These are phyloP conservation scores for Verticillium tricorpus DNA, from an alignment of 2,329 filamentous ascomycete species.

Conservation along the genomic window DNA sequence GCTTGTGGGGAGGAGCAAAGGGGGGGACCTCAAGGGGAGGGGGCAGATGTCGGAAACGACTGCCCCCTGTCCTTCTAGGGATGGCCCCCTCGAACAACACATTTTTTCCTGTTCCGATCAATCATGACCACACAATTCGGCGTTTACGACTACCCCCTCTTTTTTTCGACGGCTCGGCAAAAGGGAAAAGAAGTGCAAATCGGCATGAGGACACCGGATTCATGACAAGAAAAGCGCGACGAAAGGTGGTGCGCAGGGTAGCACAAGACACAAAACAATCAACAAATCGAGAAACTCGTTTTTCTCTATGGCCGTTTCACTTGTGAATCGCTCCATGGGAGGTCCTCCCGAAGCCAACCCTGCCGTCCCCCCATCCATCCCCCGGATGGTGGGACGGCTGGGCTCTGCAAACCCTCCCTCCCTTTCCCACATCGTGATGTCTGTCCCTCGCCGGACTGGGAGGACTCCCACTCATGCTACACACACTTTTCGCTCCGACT, in stretches of 20 bases:
- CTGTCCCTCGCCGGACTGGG: too few relatives aligned
- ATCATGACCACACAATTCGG: background rate
- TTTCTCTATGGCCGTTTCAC: conserved; percentile 73
- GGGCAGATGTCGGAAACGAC: background rate
- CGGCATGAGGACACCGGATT: background rate
- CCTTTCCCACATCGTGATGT: too few relatives aligned
- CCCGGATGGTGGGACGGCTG: background rate
- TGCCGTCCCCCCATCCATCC: background rate
- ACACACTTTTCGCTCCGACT: too few relatives aligned
- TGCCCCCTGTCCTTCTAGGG: background rate
- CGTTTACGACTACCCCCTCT: background rate
- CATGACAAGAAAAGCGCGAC: background rate
- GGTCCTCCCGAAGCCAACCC: conserved; percentile 60
- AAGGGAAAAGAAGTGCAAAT: background rate
- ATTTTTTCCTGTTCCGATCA: background rate
- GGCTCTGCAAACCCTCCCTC: too few relatives aligned
- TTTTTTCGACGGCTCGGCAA: background rate
- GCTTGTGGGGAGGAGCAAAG: conserved; percentile 4
- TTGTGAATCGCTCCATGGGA: conserved; percentile 73
- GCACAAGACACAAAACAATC: conserved; percentile 17
- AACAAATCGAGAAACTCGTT: conserved; percentile 35
- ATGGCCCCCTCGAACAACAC: background rate
- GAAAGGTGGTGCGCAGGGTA: conserved; percentile 1
- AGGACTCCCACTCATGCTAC: too few relatives aligned
- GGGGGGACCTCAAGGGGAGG: background rate